Conservation (phyloP, 164 flowering plant genomes). For the Vitis riparia region DNA sequence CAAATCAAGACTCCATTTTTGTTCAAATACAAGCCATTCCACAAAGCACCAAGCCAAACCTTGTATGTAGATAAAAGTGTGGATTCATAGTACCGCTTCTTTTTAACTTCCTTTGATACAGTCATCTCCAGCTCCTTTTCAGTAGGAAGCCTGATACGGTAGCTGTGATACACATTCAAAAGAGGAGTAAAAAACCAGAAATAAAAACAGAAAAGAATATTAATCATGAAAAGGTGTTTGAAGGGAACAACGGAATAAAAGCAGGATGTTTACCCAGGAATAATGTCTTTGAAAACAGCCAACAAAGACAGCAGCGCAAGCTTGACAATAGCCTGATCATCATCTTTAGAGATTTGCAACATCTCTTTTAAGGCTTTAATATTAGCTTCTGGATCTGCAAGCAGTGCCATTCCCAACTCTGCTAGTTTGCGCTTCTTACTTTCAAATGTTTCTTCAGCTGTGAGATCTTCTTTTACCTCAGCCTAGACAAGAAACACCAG, state of each 20-base stretch:
- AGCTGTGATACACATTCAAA: conserved; percentile 43
- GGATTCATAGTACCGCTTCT: conserved; percentile 82
- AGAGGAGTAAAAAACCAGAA: neutral
- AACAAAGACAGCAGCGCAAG: conserved; percentile 74
- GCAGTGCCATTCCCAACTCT: conserved; percentile 76
- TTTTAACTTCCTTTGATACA: conserved; percentile 82
- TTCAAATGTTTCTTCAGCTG: conserved; percentile 62
- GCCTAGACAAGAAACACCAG: conserved; percentile 44
- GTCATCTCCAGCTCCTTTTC: conserved; percentile 90
- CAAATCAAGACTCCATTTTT: neutral
- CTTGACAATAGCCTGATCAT: conserved; percentile 54
- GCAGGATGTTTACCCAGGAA: conserved; percentile 72
- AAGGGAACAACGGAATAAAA: neutral
- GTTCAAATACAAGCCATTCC: neutral
- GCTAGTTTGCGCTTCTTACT: conserved; percentile 76
- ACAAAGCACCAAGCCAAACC: conserved; percentile 40
- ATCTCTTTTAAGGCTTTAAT: conserved; percentile 77
- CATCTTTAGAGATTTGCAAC: conserved; percentile 64
- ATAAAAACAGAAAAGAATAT: neutral
- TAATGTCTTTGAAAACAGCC: conserved; percentile 91
- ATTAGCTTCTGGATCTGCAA: conserved; percentile 83
- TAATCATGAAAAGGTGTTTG: neutral
- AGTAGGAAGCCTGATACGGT: conserved; percentile 94
- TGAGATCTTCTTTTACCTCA: conserved; percentile 83
- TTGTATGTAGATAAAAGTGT: conserved; percentile 79